phyloP scores from a whole-genome alignment of 2,329 filamentous ascomycete genomes.

The Fusarium piperis region DNA sequence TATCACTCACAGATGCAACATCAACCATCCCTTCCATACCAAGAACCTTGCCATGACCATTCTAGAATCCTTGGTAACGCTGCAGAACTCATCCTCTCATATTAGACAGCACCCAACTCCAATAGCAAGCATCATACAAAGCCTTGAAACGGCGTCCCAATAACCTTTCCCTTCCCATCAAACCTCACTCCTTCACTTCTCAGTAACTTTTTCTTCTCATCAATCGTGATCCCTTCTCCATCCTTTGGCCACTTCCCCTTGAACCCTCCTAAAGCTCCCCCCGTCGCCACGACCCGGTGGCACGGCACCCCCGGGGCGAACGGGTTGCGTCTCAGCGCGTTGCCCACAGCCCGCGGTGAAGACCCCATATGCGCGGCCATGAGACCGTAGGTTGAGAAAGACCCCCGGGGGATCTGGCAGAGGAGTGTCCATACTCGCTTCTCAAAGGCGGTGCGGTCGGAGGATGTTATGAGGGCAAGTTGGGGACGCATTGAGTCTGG shows the following conservation, averaged over 20 bases:
- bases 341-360: constrained; percentile 80
- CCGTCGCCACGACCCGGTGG: constrained; percentile 80
- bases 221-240: constrained; percentile 69
- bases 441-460: constrained; percentile 63
- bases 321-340: constrained; percentile 80
- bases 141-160: constrained; percentile 61
- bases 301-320: constrained; percentile 86
- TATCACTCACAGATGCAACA: not conserved
- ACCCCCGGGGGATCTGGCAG: constrained; percentile 79
- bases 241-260: constrained; percentile 71
- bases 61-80: not conserved
- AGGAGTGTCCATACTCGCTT: constrained; percentile 76
- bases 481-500: constrained; percentile 48
- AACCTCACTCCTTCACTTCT: constrained; percentile 72
- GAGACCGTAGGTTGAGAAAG: constrained; percentile 80
- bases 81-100: not conserved
- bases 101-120: not conserved
- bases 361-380: constrained; percentile 74
- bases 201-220: constrained; percentile 71
- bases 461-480: constrained; percentile 56
- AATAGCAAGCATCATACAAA: constrained; percentile 24
- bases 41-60: not conserved
- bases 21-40: not conserved
- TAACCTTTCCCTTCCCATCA: constrained; percentile 66
- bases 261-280: constrained; percentile 77